Evolutionary conservation across 2,329 filamentous ascomycete genomes (phyloP), one percentile per base, ranked within the genome.

Genomic region (Fusarium sp.): DNA sequence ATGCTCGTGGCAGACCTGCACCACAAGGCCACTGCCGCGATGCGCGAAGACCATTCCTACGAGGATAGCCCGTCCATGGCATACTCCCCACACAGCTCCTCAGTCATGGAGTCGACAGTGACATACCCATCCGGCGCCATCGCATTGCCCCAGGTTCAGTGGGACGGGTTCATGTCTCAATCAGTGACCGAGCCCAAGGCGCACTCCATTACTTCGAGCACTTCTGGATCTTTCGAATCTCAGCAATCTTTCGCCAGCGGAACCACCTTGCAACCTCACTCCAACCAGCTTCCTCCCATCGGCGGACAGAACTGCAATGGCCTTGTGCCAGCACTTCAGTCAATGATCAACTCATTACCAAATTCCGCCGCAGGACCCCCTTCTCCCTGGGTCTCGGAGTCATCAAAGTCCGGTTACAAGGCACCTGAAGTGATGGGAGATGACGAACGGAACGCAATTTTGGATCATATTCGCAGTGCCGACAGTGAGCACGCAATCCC

Each of bases 1-100:
- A 98, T 98, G 94, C 91, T 99, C 83, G 97, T 99, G 87, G 96
- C 96, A 81, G 95, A 98, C 85, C 93, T 98, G 81, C 96, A 98
- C 85, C 95, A 98, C 87, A 98, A 98, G 87, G 95, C 88, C 79
- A 96, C 95, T 49, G 87, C 88, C 36, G 91, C 91, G 78, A 94
- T 91, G 84, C 88, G 90, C 69, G 88, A 86, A 74, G 86, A 85
- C 71, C 87, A 85, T 76, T 85, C 88, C 58, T 91, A 87, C 78
- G 89, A 90, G 72, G 84, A 87, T 71, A 86, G 83, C 80, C 84
- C 88, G 35, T 89, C 90, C 79, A 91, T 93, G 82, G 87, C 92
- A 73, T 95, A 94, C 81, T 91, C 94, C 67, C 90, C 94, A 72
- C 91, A 91, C 77, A 91, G 89, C 72, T 87, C 91, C 63, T 87